Conservation (phyloP, 805 yeast genomes). For the Wickerhamomyces pijperi region DNA sequence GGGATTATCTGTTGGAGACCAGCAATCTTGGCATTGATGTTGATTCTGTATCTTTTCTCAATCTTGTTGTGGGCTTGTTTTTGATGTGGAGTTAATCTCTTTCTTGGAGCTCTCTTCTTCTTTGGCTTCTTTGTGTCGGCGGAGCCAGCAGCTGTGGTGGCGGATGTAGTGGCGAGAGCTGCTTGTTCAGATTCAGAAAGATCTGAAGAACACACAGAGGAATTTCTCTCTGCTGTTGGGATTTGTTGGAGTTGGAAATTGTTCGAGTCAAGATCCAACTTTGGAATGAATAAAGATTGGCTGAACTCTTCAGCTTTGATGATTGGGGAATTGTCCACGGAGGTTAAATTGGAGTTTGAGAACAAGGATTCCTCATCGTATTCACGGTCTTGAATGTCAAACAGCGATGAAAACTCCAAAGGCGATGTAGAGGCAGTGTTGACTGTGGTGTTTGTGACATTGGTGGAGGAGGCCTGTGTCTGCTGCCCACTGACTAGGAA, state of each 20-base stretch:
- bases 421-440: slow-evolving; percentile 15
- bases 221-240: not conserved
- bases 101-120: slow-evolving; percentile 40
- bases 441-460: slow-evolving; percentile 1
- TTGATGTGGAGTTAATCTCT: slow-evolving; percentile 46
- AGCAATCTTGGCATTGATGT: slow-evolving; percentile 62
- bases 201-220: not conserved
- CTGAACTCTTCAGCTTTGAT: slow-evolving; percentile 17
- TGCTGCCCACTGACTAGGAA: slow-evolving; percentile 8
- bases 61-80: slow-evolving; percentile 65
- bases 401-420: slow-evolving; percentile 17
- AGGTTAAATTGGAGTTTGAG: slow-evolving; percentile 15
- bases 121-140: slow-evolving; percentile 17
- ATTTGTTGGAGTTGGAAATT: not conserved
- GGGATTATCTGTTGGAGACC: slow-evolving; percentile 58
- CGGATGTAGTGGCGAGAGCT: not conserved
- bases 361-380: slow-evolving; percentile 10
- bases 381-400: slow-evolving; percentile 9
- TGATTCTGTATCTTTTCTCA: slow-evolving; percentile 60
- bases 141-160: slow-evolving; percentile 2
- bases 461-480: not conserved
- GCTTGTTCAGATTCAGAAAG: not conserved
- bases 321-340: slow-evolving; percentile 20
- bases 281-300: slow-evolving; percentile 4
- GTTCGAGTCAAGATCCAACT: slow-evolving; percentile 3